Evolutionary conservation across 2,329 filamentous ascomycete genomes (phyloP).

Genomic region (Xylaria sp.): DNA sequence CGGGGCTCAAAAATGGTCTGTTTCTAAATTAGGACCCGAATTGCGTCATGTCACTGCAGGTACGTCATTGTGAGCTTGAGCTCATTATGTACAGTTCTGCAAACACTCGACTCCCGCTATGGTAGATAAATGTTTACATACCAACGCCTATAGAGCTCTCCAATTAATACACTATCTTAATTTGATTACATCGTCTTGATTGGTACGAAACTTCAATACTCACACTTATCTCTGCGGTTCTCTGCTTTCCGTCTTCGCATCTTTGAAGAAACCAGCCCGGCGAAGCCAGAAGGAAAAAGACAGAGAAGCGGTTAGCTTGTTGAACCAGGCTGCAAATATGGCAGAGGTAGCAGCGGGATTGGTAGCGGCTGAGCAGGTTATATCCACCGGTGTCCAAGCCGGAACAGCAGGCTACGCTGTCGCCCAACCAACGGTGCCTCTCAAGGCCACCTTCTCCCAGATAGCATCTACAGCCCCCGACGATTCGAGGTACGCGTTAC

Average conservation of each 20-base stretch:
- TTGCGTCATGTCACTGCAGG: slow-evolving; percentile 8
- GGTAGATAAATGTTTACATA: background rate
- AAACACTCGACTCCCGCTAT: background rate
- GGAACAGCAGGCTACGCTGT: slow-evolving; percentile 57
- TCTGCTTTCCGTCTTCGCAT: background rate
- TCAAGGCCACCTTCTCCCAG: slow-evolving; percentile 60
- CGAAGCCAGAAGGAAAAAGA: background rate
- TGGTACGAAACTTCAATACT: background rate
- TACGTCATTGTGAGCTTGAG: slow-evolving; percentile 14
- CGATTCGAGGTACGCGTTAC: slow-evolving; percentile 45
- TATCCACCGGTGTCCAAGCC: slow-evolving; percentile 55
- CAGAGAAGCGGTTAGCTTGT: background rate
- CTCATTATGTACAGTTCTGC: background rate
- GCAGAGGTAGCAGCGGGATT: slow-evolving; percentile 54
- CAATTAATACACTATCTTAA: background rate
- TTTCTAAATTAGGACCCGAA: slow-evolving; percentile 13
- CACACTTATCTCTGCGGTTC: background rate
- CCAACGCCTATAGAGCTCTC: background rate
- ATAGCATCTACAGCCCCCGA: slow-evolving; percentile 53
- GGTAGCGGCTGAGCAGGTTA: slow-evolving; percentile 54
- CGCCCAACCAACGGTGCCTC: slow-evolving; percentile 62
- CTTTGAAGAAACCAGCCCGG: background rate
- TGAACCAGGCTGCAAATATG: slow-evolving; percentile 44
- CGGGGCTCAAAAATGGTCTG: background rate
- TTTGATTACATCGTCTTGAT: background rate